These are phyloP conservation scores for Priceomyces haplophilus DNA, from an alignment of 805 yeast species.

Conservation along the genomic window DNA sequence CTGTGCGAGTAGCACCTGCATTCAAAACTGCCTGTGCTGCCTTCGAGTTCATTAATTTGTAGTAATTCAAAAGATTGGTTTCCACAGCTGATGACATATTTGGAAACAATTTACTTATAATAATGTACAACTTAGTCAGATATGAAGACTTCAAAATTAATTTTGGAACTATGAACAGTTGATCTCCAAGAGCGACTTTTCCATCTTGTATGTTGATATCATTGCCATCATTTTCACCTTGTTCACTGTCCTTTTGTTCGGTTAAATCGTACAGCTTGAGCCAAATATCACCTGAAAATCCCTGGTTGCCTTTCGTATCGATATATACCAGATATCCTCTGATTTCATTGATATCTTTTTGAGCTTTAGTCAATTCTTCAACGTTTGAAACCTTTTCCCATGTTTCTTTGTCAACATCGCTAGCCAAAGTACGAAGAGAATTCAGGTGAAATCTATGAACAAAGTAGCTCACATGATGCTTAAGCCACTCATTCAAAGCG, in stretches of 20 bases:
- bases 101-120: slow-evolving; percentile 57
- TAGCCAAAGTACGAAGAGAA: slow-evolving; percentile 44
- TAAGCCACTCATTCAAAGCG: slow-evolving; percentile 59
- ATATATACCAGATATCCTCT: slow-evolving; percentile 22
- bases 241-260: slow-evolving; percentile 7
- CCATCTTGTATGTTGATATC: slow-evolving; percentile 7
- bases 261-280: slow-evolving; percentile 22
- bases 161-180: slow-evolving; percentile 29
- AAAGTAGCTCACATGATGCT: slow-evolving; percentile 63
- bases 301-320: slow-evolving; percentile 16
- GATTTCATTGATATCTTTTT: slow-evolving; percentile 23
- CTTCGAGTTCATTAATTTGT: slow-evolving; percentile 49
- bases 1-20: slow-evolving; percentile 73
- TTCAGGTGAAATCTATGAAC: slow-evolving; percentile 53
- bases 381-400: slow-evolving; percentile 77
- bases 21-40: slow-evolving; percentile 60
- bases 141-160: slow-evolving; percentile 20
- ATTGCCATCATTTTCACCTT: not conserved
- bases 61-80: slow-evolving; percentile 40
- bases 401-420: slow-evolving; percentile 58
- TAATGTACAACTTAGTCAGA: slow-evolving; percentile 50
- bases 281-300: slow-evolving; percentile 30
- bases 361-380: slow-evolving; percentile 26
- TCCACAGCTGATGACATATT: slow-evolving; percentile 39
- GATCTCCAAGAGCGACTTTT: slow-evolving; percentile 14